Evolutionary conservation across 164 flowering plant species (phyloP).

Genomic region (Sedum album): DNA sequence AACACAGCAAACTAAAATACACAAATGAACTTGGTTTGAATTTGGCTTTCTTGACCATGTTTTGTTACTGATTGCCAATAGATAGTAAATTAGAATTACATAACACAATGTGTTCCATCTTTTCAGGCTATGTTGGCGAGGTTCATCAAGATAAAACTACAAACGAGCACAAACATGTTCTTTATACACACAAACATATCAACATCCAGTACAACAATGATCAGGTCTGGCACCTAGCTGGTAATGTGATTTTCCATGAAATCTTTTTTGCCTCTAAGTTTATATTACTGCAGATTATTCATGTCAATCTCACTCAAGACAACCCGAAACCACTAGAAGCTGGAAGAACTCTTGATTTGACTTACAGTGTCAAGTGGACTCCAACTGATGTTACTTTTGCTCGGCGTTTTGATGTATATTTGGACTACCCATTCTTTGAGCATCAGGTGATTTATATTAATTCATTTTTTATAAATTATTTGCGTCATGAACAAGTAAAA

Average conservation of each 20-base stretch:
- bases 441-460: conserved; percentile 62
- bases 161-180: conserved; percentile 57
- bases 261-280: neutral
- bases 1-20: neutral
- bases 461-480: neutral
- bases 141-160: conserved; percentile 60
- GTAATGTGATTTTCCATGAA: neutral
- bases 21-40: neutral
- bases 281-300: conserved; percentile 65
- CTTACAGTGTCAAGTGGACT: conserved; percentile 81
- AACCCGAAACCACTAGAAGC: conserved; percentile 65
- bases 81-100: neutral
- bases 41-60: neutral
- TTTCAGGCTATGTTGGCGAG: conserved; percentile 87
- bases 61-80: neutral
- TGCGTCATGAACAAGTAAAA: neutral
- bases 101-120: conserved; percentile 4
- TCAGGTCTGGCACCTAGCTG: conserved; percentile 44
- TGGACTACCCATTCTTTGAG: conserved; percentile 98
- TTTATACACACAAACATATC: conserved; percentile 73
- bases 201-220: conserved; percentile 63
- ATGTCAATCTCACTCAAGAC: conserved; percentile 88
- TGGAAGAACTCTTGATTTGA: conserved; percentile 65
- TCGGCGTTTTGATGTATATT: conserved; percentile 90
- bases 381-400: conserved; percentile 68